Evolutionary conservation across 257 asterid genomes (phyloP).

Genomic region (Solanum chiquidenum): DNA sequence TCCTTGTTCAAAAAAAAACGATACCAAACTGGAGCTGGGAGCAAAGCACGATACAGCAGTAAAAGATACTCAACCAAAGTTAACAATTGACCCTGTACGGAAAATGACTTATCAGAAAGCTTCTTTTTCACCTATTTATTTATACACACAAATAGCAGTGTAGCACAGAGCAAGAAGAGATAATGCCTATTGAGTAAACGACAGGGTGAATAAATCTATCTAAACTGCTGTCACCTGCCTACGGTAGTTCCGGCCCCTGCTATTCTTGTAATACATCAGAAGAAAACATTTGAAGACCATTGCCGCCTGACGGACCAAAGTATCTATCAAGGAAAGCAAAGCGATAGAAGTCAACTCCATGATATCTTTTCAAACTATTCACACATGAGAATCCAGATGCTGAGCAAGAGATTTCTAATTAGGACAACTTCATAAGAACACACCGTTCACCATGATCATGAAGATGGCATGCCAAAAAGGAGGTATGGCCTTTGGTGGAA

Average conservation of each 20-base stretch:
- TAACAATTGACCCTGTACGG: conserved; percentile 67
- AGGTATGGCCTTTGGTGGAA: conserved; percentile 78
- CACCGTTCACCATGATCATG: conserved; percentile 85
- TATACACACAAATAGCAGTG: neutral
- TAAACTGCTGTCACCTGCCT: conserved; percentile 43
- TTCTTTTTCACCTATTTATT: neutral
- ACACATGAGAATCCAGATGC: neutral
- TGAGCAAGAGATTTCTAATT: neutral
- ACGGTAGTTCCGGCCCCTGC: conserved; percentile 67
- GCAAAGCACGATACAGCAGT: conserved; percentile 74
- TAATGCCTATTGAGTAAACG: neutral
- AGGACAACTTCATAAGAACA: conserved; percentile 10
- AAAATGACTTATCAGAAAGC: neutral
- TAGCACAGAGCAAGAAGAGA: neutral
- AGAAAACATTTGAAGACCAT: conserved; percentile 62
- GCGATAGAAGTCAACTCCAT: neutral
- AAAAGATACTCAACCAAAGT: conserved; percentile 70
- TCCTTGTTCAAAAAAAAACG: conserved; percentile 90
- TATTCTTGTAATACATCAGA: conserved; percentile 63
- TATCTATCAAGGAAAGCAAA: conserved; percentile 27
- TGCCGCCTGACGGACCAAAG: conserved; percentile 74
- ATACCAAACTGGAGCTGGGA: conserved; percentile 94
- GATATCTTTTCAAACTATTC: conserved; percentile 1
- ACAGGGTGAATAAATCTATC: neutral
- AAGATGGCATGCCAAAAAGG: conserved; percentile 90